These are phyloP conservation scores for Mycena galopus DNA, from an alignment of 768 basidiomycete species.

Conservation along the genomic window DNA sequence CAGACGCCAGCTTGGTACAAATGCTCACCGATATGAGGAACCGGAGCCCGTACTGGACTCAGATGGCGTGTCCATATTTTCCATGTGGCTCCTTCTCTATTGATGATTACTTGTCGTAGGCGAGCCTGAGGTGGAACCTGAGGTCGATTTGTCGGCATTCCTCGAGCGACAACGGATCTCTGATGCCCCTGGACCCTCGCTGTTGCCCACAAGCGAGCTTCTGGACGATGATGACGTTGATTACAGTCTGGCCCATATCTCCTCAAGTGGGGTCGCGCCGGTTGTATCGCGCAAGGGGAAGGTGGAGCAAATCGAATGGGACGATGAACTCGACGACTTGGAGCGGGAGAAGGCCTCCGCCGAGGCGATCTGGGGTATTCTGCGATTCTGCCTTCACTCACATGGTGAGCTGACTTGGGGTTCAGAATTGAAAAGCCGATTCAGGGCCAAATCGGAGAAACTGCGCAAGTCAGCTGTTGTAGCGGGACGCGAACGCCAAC, in stretches of 20 bases:
- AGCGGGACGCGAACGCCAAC: slow-evolving; percentile 51
- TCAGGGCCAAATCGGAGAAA: slow-evolving; percentile 67
- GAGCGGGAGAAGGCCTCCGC: slow-evolving; percentile 78
- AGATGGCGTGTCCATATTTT: slow-evolving; percentile 63
- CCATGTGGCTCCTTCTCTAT: not conserved
- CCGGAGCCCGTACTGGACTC: slow-evolving; percentile 77
- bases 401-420: not conserved
- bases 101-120: slow-evolving; percentile 52
- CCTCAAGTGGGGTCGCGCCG: slow-evolving; percentile 43
- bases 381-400: not conserved
- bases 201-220: slow-evolving; percentile 35
- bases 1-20: slow-evolving; percentile 72
- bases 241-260: slow-evolving; percentile 66
- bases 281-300: slow-evolving; percentile 69
- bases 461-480: slow-evolving; percentile 47
- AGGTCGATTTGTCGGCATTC: slow-evolving; percentile 78
- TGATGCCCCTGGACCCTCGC: slow-evolving; percentile 48
- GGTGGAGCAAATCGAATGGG: slow-evolving; percentile 76
- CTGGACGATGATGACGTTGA: slow-evolving; percentile 74
- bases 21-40: slow-evolving; percentile 82
- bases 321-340: slow-evolving; percentile 73
- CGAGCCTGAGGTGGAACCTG: slow-evolving; percentile 75
- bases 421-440: slow-evolving; percentile 70
- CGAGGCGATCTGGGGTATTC: slow-evolving; percentile 79
- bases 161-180: slow-evolving; percentile 72